A percentile compares a stretch with the other conserved stretches of the same genome.
Evolutionary conservation across 2,329 filamentous ascomycete species (phyloP).

Genomic region (Teratosphaeria gauchensis): DNA sequence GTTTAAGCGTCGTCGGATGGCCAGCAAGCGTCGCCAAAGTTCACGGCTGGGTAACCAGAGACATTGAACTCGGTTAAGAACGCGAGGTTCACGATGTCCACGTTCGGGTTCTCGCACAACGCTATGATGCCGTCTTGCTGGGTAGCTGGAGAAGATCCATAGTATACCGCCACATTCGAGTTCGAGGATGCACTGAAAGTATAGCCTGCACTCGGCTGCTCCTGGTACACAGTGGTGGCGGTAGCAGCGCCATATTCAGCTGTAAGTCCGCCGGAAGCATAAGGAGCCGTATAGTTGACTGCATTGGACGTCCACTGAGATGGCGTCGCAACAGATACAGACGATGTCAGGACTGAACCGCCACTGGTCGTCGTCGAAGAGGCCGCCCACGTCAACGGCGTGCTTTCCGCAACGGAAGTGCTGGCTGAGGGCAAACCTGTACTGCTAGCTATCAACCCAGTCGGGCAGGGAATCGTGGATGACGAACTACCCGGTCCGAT

Average conservation of each 20-base stretch:
- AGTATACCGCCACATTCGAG: conserved; percentile 25
- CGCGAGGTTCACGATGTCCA: conserved; percentile 30
- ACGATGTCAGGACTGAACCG: neutral
- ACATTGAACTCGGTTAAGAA: conserved; percentile 26
- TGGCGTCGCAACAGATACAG: neutral
- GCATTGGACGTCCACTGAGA: neutral
- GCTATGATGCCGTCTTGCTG: conserved; percentile 18
- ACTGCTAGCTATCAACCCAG: no score
- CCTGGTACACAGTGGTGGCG: neutral
- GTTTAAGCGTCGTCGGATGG: conserved; percentile 23
- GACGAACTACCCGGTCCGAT: neutral
- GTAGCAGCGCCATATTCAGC: neutral
- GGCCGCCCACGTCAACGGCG: neutral
- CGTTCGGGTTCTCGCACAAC: conserved; percentile 24
- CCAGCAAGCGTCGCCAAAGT: conserved; percentile 30
- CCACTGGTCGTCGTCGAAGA: neutral
- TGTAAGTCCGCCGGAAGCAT: neutral
- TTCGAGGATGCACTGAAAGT: conserved; percentile 17
- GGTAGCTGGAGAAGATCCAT: conserved; percentile 19
- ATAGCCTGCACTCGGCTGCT: conserved; percentile 6
- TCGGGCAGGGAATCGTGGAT: neutral
- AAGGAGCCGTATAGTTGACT: neutral
- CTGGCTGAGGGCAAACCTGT: neutral
- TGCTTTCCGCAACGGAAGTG: neutral
- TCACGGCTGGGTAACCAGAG: conserved; percentile 23